phyloP scores from a whole-genome alignment of 2,329 filamentous ascomycete species.

The Pyrenophora teres region DNA sequence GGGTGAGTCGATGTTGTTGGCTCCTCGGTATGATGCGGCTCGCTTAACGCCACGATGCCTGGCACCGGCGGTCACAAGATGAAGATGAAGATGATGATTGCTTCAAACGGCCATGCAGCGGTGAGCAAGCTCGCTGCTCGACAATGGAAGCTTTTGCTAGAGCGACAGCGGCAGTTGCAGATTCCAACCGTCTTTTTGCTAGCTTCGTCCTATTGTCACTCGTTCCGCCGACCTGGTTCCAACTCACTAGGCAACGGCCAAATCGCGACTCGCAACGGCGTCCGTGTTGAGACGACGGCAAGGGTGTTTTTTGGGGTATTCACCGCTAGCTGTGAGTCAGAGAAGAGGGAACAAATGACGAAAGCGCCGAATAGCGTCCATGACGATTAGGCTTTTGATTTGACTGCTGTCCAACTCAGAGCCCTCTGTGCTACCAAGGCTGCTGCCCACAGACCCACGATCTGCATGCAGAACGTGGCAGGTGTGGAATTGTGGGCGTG shows the following conservation, averaged over 20 bases:
- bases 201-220: constrained; percentile 3
- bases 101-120: constrained; percentile 1
- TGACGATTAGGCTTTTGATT: not conserved
- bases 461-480: constrained; percentile 19
- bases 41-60: constrained; percentile 10
- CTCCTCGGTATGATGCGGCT: constrained; percentile 1
- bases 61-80: constrained; percentile 3
- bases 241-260: constrained; percentile 11
- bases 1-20: not conserved
- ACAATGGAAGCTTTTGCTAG: not conserved
- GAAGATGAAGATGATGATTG: not conserved
- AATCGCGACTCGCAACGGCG: constrained; percentile 11
- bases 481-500: constrained; percentile 25
- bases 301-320: constrained; percentile 2
- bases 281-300: constrained; percentile 12
- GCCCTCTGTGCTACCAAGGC: not conserved
- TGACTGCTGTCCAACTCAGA: not conserved
- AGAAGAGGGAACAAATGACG: not conserved
- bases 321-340: constrained; percentile 23
- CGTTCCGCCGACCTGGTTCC: constrained; percentile 18
- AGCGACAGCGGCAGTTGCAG: constrained; percentile 13
- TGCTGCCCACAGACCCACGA: constrained; percentile 12
- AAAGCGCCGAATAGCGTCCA: constrained; percentile 1
- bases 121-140: constrained; percentile 2
- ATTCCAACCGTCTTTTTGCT: constrained; percentile 4